A percentile compares a stretch with the other conserved stretches of the same genome.
Conservation (phyloP, 202 grass and related monocot species). For the Zizania palustris region DNA sequence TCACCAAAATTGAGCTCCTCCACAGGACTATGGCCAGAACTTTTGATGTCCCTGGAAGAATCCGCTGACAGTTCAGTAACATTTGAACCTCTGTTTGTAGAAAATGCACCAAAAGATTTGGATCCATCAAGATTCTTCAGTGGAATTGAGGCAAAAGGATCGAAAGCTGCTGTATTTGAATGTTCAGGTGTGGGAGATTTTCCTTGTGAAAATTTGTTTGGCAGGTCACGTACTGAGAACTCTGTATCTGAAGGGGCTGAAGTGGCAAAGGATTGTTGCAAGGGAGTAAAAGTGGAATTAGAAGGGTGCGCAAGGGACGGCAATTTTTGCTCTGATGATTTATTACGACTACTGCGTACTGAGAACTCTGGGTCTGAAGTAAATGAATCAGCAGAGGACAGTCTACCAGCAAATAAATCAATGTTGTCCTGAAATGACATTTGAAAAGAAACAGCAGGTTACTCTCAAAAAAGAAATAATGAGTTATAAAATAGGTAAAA, state of each 20-base stretch:
- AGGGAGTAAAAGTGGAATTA: slow-evolving; percentile 38
- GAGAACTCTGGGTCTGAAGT: slow-evolving; percentile 53
- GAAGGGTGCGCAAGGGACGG: slow-evolving; percentile 31
- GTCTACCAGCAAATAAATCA: slow-evolving; percentile 64
- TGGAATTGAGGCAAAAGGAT: slow-evolving; percentile 50
- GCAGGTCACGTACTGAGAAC: slow-evolving; percentile 21
- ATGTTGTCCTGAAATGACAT: slow-evolving; percentile 51
- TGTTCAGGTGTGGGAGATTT: slow-evolving; percentile 35
- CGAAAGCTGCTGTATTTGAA: slow-evolving; percentile 31
- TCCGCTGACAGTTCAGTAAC: slow-evolving; percentile 24
- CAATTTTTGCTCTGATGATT: slow-evolving; percentile 32
- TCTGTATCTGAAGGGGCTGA: slow-evolving; percentile 41
- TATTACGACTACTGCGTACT: background rate
- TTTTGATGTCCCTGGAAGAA: slow-evolving; percentile 27
- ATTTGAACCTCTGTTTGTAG: slow-evolving; percentile 46
- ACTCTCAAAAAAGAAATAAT: background rate
- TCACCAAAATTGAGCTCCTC: slow-evolving; percentile 44
- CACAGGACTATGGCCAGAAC: slow-evolving; percentile 21
- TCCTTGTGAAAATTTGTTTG: slow-evolving; percentile 40
- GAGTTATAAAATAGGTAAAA: background rate
- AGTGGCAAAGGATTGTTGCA: slow-evolving; percentile 42
- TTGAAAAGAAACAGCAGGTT: background rate
- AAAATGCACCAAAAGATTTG: slow-evolving; percentile 52
- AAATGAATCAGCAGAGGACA: slow-evolving; percentile 43
- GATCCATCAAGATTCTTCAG: slow-evolving; percentile 39